Evolutionary conservation across 768 basidiomycete species (phyloP), one percentile per base, ranked within the genome.

Genomic region (Mrakia hoshinonis): DNA sequence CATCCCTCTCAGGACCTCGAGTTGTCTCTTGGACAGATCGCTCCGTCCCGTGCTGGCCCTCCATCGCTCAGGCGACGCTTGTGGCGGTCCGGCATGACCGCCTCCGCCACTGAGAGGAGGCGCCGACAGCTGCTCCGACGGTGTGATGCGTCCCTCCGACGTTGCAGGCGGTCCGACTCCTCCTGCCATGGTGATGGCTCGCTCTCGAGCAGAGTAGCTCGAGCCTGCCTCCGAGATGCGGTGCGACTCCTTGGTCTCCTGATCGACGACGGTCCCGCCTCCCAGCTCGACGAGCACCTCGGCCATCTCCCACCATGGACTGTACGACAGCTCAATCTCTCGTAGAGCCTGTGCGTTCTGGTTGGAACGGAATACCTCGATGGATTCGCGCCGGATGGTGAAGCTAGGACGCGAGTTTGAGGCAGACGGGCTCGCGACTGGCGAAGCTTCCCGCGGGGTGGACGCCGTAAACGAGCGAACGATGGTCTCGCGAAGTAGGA

Each of bases 271-370:
- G 34, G 39, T 11, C 15, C 48, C 74, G 67, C 74, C 74, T 24
- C 74, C 76, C n/a, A 77, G 74, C 52, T 75, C 68, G 73, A 75
- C 67, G 15, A 77, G 72, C 2, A 74, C 73, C 13, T 72, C 69
- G 1, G 74, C 75, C 65, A 75, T 74, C 68, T 77, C 76, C 76
- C 76, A 77, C 72, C 73, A 75, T 2, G 46, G 48, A 7, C 46
- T 36, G 63, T 68, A 76, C 31, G 72, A 54, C 39, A 69, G 36
- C 39, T 75, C 75, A 67, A 76, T 48, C 22, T 68, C 64, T 2
- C 68, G 68, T 20, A 69, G 31, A 9, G 69, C 55, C 11, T 69
- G 71, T 4, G 68, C 54, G 4, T 48, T 43, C 22, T 48, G 48
- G 1, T 67, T 34, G 0, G 67, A 63, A n/a, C 24, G 26, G 36